phyloP scores from a whole-genome alignment of 495 filamentous ascomycete genomes.

The Neurospora cerealis region DNA sequence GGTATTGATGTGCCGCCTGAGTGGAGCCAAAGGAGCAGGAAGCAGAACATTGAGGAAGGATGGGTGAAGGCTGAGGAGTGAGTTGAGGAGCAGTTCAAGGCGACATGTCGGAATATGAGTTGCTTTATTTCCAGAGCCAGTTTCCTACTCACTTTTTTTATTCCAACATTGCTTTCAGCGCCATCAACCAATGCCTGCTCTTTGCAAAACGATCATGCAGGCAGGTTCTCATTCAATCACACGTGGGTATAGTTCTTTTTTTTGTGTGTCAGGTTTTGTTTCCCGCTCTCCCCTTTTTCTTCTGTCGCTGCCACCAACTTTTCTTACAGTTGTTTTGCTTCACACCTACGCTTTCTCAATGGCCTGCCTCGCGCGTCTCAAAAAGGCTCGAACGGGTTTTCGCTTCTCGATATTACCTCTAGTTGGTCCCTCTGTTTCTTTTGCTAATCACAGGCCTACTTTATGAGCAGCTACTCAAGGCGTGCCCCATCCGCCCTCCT shows the following conservation, averaged over 20 bases:
- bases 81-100: background rate
- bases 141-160: background rate
- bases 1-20: constrained; percentile 51
- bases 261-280: background rate
- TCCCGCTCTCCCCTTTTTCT: background rate
- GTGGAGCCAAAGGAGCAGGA: constrained; percentile 46
- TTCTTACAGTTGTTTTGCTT: background rate
- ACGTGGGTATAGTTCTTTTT: background rate
- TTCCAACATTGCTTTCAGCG: background rate
- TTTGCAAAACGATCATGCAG: background rate
- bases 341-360: background rate
- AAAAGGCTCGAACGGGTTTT: background rate
- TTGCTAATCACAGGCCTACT: background rate
- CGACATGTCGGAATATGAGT: background rate
- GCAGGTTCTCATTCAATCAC: background rate
- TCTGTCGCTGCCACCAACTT: background rate
- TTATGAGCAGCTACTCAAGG: background rate
- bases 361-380: background rate
- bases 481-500: background rate
- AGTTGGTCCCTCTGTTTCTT: background rate
- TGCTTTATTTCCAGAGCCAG: background rate
- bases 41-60: constrained; percentile 46
- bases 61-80: constrained; percentile 33
- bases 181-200: background rate
- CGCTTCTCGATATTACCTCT: background rate